Evolutionary conservation across 2,329 filamentous ascomycete species (phyloP).

Genomic region (Tothia fuscella): DNA sequence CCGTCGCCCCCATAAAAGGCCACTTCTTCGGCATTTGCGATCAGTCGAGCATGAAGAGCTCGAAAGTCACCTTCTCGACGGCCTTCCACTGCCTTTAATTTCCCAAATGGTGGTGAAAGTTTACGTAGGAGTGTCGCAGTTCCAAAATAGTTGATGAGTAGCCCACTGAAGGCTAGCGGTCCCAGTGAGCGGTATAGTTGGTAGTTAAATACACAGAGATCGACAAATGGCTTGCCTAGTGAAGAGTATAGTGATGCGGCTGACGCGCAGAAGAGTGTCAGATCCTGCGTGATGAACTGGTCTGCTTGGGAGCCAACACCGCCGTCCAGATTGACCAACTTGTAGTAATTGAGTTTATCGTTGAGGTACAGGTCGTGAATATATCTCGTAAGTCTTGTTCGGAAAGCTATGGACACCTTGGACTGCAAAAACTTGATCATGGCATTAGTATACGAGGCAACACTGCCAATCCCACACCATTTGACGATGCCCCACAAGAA

Average conservation of each 20-base stretch:
- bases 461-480: slow-evolving; percentile 87
- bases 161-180: slow-evolving; percentile 71
- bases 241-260: slow-evolving; percentile 92
- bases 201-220: slow-evolving; percentile 95
- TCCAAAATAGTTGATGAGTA: slow-evolving; percentile 85
- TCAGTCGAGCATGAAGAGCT: slow-evolving; percentile 76
- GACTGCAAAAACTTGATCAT: slow-evolving; percentile 99
- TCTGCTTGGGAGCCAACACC: slow-evolving; percentile 86
- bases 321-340: slow-evolving; percentile 82
- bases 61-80: slow-evolving; percentile 93
- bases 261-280: slow-evolving; percentile 88
- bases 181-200: slow-evolving; percentile 88
- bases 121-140: slow-evolving; percentile 82
- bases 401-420: slow-evolving; percentile 96
- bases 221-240: slow-evolving; percentile 94
- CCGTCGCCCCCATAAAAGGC: slow-evolving; percentile 95
- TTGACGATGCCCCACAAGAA: slow-evolving; percentile 86
- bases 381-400: slow-evolving; percentile 85
- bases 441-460: slow-evolving; percentile 94
- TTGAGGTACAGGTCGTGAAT: slow-evolving; percentile 65
- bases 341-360: slow-evolving; percentile 82
- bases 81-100: slow-evolving; percentile 90
- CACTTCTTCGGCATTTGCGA: slow-evolving; percentile 94
- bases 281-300: slow-evolving; percentile 94
- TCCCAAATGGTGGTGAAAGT: slow-evolving; percentile 89